Evolutionary conservation across 73 alveolate species (phyloP), one percentile per base, ranked within the genome.

Genomic region (Tetrahymena thermophila): DNA sequence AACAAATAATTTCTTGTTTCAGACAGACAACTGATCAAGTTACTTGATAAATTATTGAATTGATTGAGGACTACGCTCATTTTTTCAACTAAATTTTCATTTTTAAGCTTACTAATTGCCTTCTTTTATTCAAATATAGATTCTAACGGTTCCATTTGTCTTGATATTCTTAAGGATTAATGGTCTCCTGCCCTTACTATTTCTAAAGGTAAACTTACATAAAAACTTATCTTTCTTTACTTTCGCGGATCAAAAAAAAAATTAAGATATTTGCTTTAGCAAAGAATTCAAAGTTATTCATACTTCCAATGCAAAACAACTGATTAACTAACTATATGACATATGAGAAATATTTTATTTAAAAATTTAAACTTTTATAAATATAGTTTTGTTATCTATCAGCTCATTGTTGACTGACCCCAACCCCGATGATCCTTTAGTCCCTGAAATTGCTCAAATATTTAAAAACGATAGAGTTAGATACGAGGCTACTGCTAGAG

Each of bases 341-440:
- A 19, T 0, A 50, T 19, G 28, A 50, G 23, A 21, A 50, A 50
- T 50, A 50, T 50, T 10, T 50, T 50, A 50, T 94, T 34, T 19
- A 71, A 71, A 25, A 42, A 40, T 40, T 40, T 40, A 40, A 40
- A 40, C 44, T n/a, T 71, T 19, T 43, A 95, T 56, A 21, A 83
- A 83, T 10, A 95, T 83, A 95, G 95, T 96, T 35, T 97, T 98
- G 94, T 97, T 98, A 71, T 96, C 99, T 57, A 98, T 98, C 96
- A 93, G 98, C 83, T 97, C 98, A 10, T 95, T 98, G 21, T 97
- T 98, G 85, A 98, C 99, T 28, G 99, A 98, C 84, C 98, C 99
- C 34, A 98, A 98, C 95, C 99, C 99, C 19, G 98, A 98, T 95
- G 98, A 98, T 85, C 99, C 99, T 31, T 95, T 98, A 84, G 98